phyloP scores from a whole-genome alignment of 768 basidiomycete species.

The Boletus rufocinnamomeus region DNA sequence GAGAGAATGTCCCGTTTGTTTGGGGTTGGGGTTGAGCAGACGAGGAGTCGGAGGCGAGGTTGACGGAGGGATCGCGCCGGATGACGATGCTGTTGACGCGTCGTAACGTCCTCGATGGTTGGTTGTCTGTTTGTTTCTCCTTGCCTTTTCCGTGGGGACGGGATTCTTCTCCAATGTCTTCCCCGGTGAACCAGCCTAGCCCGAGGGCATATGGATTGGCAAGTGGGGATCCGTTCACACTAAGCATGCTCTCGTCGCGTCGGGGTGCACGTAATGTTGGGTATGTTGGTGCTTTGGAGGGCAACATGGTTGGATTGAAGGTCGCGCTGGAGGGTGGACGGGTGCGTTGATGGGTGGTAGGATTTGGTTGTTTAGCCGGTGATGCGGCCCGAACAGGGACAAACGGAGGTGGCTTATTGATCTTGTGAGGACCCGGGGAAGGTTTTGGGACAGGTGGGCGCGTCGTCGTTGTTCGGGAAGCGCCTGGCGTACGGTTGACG shows the following conservation, averaged over 20 bases:
- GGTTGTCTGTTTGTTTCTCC: constrained; percentile 18
- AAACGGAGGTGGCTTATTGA: constrained; percentile 28
- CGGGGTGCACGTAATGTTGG: constrained; percentile 64
- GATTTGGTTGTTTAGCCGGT: constrained; percentile 44
- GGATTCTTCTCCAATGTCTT: constrained; percentile 29
- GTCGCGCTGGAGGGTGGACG: constrained; percentile 59
- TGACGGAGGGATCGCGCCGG: constrained; percentile 55
- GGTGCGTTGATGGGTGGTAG: constrained; percentile 21
- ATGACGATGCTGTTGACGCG: constrained; percentile 66
- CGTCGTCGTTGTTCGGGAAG: constrained; percentile 30
- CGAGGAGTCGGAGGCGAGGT: constrained; percentile 37
- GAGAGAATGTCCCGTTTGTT: constrained; percentile 19
- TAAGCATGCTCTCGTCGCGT: constrained; percentile 76
- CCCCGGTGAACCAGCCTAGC: constrained; percentile 53
- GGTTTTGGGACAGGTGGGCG: constrained; percentile 32
- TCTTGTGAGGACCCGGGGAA: constrained; percentile 41
- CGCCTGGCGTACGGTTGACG: constrained; percentile 45
- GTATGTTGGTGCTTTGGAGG: constrained; percentile 41
- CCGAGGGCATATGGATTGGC: constrained; percentile 76
- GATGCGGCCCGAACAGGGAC: constrained; percentile 47
- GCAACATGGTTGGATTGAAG: constrained; percentile 71
- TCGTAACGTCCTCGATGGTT: constrained; percentile 17
- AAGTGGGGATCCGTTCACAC: constrained; percentile 80
- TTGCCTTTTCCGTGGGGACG: constrained; percentile 26
- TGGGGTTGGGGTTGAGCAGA: constrained; percentile 24